Conservation (phyloP, 805 yeast genomes). For the Helenozyma rhizophorensis region DNA sequence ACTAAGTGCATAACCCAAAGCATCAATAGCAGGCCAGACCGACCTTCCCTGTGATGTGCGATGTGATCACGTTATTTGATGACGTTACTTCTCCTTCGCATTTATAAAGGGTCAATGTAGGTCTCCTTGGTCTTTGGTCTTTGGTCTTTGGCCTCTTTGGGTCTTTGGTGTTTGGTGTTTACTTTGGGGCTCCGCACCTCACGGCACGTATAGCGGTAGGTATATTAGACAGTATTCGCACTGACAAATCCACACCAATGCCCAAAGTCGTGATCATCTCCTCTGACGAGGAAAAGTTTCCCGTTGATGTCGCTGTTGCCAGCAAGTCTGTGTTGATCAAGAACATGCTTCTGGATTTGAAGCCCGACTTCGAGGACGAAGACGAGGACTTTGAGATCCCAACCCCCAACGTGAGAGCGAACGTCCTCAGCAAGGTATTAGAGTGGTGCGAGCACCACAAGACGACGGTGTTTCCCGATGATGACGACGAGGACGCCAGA, state of each 20-base stretch:
- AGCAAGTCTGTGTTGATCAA: slow-evolving; percentile 82
- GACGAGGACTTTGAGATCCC: slow-evolving; percentile 70
- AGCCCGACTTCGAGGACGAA: slow-evolving; percentile 50
- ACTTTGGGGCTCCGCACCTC: too few relatives aligned
- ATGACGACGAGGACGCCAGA: slow-evolving; percentile 77
- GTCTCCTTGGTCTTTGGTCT: too few relatives aligned
- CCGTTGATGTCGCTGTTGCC: slow-evolving; percentile 76
- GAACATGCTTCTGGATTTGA: slow-evolving; percentile 77
- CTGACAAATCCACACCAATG: slow-evolving; percentile 12
- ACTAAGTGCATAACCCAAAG: too few relatives aligned
- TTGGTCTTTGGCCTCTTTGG: too few relatives aligned
- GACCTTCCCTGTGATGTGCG: too few relatives aligned
- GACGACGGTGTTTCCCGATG: slow-evolving; percentile 69
- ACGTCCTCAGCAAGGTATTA: slow-evolving; percentile 82
- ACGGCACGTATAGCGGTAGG: too few relatives aligned
- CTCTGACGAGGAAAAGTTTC: slow-evolving; percentile 75
- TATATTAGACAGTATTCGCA: too few relatives aligned
- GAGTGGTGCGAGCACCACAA: slow-evolving; percentile 97
- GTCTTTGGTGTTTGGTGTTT: too few relatives aligned
- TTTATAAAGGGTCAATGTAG: too few relatives aligned
- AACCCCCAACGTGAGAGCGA: slow-evolving; percentile 83
- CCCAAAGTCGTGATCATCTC: slow-evolving; percentile 57
- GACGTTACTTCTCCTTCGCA: too few relatives aligned
- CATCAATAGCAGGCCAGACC: too few relatives aligned
- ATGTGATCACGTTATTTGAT: too few relatives aligned